Percentiles rank a stretch among this genome's conserved stretches.
Evolutionary conservation across 257 asterid genomes (phyloP).

Genomic region (Petrea volubilis): DNA sequence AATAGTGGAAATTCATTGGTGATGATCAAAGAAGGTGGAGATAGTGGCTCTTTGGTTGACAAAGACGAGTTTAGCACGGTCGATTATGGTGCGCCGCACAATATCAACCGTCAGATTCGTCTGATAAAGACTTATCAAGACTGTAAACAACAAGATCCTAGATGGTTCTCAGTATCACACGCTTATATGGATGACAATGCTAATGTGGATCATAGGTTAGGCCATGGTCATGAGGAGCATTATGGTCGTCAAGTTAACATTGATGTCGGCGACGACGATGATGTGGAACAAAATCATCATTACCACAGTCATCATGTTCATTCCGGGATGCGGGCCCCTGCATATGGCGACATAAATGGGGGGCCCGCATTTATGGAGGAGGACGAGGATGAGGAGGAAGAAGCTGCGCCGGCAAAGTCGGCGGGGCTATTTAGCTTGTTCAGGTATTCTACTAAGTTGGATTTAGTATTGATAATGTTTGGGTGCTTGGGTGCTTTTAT

Average conservation of each 20-base stretch:
- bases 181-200: constrained; percentile 33
- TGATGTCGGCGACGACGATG: constrained; percentile 20
- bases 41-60: constrained; percentile 32
- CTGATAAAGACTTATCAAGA: constrained; percentile 39
- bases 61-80: constrained; percentile 32
- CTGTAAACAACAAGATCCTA: constrained; percentile 29
- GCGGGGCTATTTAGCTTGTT: constrained; percentile 65
- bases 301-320: constrained; percentile 14
- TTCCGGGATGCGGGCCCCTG: constrained; percentile 23
- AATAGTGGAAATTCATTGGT: constrained; percentile 25
- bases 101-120: constrained; percentile 39
- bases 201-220: neutral
- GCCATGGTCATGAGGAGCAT: constrained; percentile 21
- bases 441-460: constrained; percentile 68
- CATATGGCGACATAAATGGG: constrained; percentile 18
- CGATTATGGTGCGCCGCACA: constrained; percentile 37
- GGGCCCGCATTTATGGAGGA: constrained; percentile 32
- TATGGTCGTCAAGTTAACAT: constrained; percentile 12
- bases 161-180: constrained; percentile 54
- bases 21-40: constrained; percentile 24
- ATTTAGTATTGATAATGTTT: constrained; percentile 56
- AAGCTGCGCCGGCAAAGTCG: constrained; percentile 32
- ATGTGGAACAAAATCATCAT: constrained; percentile 16
- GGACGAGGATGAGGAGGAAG: constrained; percentile 56
- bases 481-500: constrained; percentile 80